Base-by-base conservation (phyloP, 2,329 filamentous ascomycete species). In the Verticillium longisporum region DNA sequence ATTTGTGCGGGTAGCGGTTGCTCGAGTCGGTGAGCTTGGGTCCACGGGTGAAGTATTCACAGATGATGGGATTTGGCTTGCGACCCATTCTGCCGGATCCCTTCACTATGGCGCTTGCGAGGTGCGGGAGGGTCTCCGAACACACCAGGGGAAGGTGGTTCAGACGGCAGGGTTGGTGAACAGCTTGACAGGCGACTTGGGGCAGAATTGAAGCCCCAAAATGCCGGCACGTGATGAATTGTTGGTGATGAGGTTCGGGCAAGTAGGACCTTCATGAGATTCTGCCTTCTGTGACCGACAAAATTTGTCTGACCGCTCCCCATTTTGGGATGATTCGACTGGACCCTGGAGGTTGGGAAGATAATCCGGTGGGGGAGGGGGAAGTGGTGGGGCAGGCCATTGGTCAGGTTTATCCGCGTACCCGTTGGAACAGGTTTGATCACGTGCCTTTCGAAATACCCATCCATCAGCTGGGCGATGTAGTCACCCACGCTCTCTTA, bases 1-100 rank as follows among this genome's bases (percentile, higher is more conserved):
- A 97, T 13, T 90, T 95, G 72, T 97, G 91, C 68, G 91, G 88
- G 72, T 97, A 97, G 62, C 93, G 87, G 74, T 96, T 97, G 78
- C 91, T 95, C 66, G 90, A 89, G 77, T 97, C 92, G 71, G 89
- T 87, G 69, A 97, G 83, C 77, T 97, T 97, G 45, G 86, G 84
- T 10, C 93, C 93, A 67, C 92, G 86, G 73, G 91, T 86, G 74
- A 97, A 97, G 80, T 92, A 95, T 76, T 94, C 87, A 74, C 91
- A 83, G 73, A 97, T 93, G 68, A 96, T 81, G 68, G 87, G 86
- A 75, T 95, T 94, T 66, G 91, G 91, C 76, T 89, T 88, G 72
- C 91, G 86, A 72, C 91, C 91, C 91, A 94, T 94, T 68, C 71
- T 77, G 72, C 64, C 65, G 50, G 62, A 60, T 59, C 26, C 21